Evolutionary conservation across 2,329 filamentous ascomycete genomes (phyloP).

Genomic region (Mycogone perniciosa): DNA sequence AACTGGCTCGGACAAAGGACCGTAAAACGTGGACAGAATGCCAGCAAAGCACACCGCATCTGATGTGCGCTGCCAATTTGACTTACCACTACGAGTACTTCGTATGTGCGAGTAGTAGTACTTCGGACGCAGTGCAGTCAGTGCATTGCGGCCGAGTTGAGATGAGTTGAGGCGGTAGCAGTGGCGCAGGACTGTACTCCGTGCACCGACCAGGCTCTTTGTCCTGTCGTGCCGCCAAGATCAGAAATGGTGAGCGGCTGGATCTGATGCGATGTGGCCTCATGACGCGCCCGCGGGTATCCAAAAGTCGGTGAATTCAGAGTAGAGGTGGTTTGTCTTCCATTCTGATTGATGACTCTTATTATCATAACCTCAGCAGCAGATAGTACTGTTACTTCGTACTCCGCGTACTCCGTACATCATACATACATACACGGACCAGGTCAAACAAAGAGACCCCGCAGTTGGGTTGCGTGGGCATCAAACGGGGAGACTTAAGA

Average conservation of each 20-base stretch:
- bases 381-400: background rate
- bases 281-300: conserved; percentile 5
- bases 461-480: conserved; percentile 13
- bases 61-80: conserved; percentile 6
- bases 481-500: background rate
- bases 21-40: background rate
- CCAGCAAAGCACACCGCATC: conserved; percentile 8
- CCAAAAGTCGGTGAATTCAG: conserved; percentile 13
- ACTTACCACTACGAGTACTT: no score
- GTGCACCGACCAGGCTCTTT: conserved; percentile 4
- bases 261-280: conserved; percentile 7
- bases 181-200: background rate
- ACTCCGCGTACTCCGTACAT: background rate
- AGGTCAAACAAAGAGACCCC: conserved; percentile 4
- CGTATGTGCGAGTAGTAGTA: no score
- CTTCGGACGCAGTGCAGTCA: background rate
- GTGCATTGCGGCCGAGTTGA: background rate
- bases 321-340: background rate
- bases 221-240: conserved; percentile 11
- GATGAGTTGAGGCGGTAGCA: background rate
- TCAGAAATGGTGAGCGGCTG: background rate
- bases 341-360: conserved; percentile 12
- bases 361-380: background rate
- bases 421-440: background rate
- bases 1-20: background rate